Conservation (phyloP, 139 green algal genomes). For the Tetraselmis striata region DNA sequence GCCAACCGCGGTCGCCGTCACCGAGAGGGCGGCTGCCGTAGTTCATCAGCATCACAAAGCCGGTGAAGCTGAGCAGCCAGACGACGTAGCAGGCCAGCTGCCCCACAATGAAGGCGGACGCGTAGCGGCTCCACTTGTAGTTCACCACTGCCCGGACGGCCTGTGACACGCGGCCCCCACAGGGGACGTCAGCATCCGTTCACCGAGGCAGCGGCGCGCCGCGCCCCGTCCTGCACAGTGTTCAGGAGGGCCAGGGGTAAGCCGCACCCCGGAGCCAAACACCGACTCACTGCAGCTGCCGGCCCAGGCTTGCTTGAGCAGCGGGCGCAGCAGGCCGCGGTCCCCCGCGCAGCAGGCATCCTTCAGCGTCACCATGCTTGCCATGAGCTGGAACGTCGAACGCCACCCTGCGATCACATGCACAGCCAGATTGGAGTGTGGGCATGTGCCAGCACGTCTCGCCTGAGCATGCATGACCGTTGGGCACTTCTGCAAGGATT, state of each 20-base stretch:
- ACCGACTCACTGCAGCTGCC: not conserved
- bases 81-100: not conserved
- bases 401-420: not conserved
- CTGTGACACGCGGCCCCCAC: no score
- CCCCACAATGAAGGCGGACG: not conserved
- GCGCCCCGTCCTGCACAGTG: no score
- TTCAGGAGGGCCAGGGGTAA: no score
- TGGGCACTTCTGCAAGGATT: not conserved
- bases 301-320: not conserved
- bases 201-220: no score
- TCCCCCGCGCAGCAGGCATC: not conserved
- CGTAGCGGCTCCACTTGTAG: not conserved
- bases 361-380: not conserved
- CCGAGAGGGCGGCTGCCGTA: not conserved
- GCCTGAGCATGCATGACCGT: no score
- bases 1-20: not conserved
- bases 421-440: not conserved
- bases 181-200: no score
- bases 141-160: not conserved
- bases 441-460: no score
- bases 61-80: not conserved
- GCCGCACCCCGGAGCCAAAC: not conserved
- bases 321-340: not conserved
- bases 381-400: not conserved
- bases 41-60: not conserved